Conservation (phyloP, 441 rosid species). For the Erodium moschatum region DNA sequence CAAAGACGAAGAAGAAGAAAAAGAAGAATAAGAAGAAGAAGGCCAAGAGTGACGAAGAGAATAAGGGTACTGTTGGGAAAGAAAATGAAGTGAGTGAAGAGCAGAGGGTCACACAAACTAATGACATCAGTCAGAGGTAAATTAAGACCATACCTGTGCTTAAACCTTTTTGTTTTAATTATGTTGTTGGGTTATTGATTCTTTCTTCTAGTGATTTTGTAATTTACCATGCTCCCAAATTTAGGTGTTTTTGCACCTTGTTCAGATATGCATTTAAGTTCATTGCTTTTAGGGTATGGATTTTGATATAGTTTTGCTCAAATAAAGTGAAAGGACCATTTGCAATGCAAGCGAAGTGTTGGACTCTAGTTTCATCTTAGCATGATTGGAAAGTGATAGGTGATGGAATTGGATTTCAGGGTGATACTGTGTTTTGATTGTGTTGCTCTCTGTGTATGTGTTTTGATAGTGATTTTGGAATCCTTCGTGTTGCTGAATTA, state of each 20-base stretch:
- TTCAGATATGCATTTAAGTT: neutral
- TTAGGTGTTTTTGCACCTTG: neutral
- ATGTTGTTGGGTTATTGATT: neutral
- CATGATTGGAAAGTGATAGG: neutral
- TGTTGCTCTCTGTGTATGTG: no score
- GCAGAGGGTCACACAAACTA: constrained; percentile 21
- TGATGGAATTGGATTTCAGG: neutral
- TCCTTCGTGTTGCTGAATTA: no score
- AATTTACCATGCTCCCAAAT: neutral
- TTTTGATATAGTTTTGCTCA: neutral
- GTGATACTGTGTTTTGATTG: no score
- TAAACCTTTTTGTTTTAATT: neutral
- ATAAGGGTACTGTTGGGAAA: constrained; percentile 11
- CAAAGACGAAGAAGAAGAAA: constrained; percentile 29
- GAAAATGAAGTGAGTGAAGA: constrained; percentile 14
- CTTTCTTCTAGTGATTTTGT: neutral
- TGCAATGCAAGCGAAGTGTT: neutral
- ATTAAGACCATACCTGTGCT: neutral
- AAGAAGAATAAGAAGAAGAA: constrained; percentile 32
- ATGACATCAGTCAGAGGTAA: constrained; percentile 36
- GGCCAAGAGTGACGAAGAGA: constrained; percentile 24
- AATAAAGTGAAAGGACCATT: neutral
- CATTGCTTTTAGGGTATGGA: neutral
- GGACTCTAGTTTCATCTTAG: neutral
- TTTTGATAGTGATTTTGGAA: no score